Evolutionary conservation across 2,329 filamentous ascomycete genomes (phyloP), one percentile per base, ranked within the genome.

Genomic region (Aspergillus novofumigatus): DNA sequence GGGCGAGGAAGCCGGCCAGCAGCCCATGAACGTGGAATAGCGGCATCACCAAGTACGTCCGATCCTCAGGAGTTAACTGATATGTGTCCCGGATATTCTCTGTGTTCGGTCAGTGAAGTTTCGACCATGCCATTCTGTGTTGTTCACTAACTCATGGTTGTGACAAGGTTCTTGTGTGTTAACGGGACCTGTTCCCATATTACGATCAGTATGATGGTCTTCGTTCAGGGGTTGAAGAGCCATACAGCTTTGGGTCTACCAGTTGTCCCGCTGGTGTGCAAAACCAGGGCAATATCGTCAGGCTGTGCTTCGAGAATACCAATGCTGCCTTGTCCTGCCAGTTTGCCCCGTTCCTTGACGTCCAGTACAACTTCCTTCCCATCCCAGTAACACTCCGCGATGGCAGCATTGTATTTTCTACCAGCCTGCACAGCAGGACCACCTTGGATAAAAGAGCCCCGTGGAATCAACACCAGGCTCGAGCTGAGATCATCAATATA

Each of bases 21-120:
- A 96, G 82, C n/a, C 91, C 91, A 70, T 94, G 91, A 51, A 95
- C 91, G 75, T 95, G 91, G 81, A 95, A 95, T 1, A 95, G 82
- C 20, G 91, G 91, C 91, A 95, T 95, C 59, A 95, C 90, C 17
- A 95, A 82, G 82, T 92, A 87, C 28, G 91, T 93, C 49, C 91
- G 85, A 72, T 95, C 91, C 53, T 81, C 71, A 5, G 84, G 72
- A 0, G 84, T 87, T 59, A 95, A 81, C 55, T 87, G 74, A 72
- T 95, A 95, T 6, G 91, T 95, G 57, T 82, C 79, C 68, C 88
- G 81, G 70, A 95, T 91, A 75, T 94, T 95, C 67, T 83, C 83
- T 86, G 63, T 26, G 11, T 23, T 7, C 9, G 1, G 28, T 61
- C 25, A 64, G 62, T 35, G 55, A 35, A 35, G 5, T 29, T 32